Evolutionary conservation across 768 basidiomycete genomes (phyloP).

Genomic region (Auriscalpium microsporum): DNA sequence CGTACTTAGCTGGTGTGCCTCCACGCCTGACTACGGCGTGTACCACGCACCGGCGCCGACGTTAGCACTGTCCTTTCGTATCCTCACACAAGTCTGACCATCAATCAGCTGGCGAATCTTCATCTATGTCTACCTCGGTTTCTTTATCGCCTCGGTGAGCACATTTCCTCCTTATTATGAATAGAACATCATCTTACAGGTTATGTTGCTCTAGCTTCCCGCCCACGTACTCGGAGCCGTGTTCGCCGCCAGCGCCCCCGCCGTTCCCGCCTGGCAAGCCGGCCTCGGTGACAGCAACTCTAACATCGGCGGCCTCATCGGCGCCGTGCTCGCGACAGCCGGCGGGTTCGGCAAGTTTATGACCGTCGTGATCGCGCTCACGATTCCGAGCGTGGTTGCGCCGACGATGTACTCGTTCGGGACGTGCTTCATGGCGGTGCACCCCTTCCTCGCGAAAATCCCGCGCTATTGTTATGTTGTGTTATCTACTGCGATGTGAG

Average conservation of each 20-base stretch:
- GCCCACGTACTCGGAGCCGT: constrained; percentile 37
- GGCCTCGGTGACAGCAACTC: constrained; percentile 28
- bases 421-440: constrained; percentile 35
- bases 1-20: constrained; percentile 33
- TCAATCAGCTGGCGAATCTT: constrained; percentile 29
- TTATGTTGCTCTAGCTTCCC: constrained; percentile 23
- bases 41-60: constrained; percentile 32
- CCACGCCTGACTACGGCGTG: constrained; percentile 41
- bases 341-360: constrained; percentile 42
- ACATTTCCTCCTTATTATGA: not conserved
- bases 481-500: constrained; percentile 37
- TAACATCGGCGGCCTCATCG: constrained; percentile 36
- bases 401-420: constrained; percentile 52
- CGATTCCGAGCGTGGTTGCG: constrained; percentile 45
- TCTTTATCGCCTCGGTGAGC: constrained; percentile 33
- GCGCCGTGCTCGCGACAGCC: constrained; percentile 29
- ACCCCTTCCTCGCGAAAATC: constrained; percentile 25
- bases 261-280: constrained; percentile 30
- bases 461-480: constrained; percentile 40
- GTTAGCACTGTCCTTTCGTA: constrained; percentile 10
- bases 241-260: constrained; percentile 34
- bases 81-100: not conserved
- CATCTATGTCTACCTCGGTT: constrained; percentile 38
- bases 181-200: no score
- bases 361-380: constrained; percentile 42